Evolutionary conservation across 1,139 yeast genomes (phyloP), one percentile per base, ranked within the genome.

Genomic region (Saccharomyces pastorianus): DNA sequence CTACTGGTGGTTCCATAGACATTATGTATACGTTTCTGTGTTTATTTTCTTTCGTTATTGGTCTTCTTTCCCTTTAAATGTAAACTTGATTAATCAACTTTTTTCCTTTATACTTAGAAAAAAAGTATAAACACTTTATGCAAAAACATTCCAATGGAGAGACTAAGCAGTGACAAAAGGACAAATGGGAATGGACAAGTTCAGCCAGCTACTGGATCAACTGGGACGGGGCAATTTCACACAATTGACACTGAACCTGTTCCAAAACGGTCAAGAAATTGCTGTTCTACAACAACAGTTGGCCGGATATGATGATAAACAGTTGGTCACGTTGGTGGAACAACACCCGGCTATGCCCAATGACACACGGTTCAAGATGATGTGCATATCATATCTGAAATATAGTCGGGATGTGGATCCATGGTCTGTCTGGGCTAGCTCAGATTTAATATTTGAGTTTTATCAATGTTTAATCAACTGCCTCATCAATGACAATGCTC

Each of bases 351-450:
- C 44, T 17, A 38, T 38, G 44, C 44, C 44, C 25, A 38, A 38
- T 11, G 44, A 38, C 13, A 38, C 44, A 11, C 53, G 72, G 38
- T 66, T 67, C 42, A 63, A 64, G 49, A 64, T 64, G 7, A 58
- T 68, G 61, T 55, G 66, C 2, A 55, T 51, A 1, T 61, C 69
- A 0, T 68, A 60, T 57, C 49, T 68, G 26, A 57, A 58, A 23
- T 64, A 57, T 49, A 64, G 69, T 46, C 47, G 64, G 38, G 68
- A 67, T 53, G 59, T 68, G 4, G 60, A 67, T 51, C 72, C 72
- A 5, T 68, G 71, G 70, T 67, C 71, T 0, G 34, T 59, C n/a
- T 64, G 66, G 65, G 61, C 60, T n/a, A 66, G 68, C 49, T 60
- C 63, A 41, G 71, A 67, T 51, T 47, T 66, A 27, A 59, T 68